These are phyloP conservation scores for Dichomitus squalens DNA, from an alignment of 1,284 basidiomycete species.

Conservation along the genomic window DNA sequence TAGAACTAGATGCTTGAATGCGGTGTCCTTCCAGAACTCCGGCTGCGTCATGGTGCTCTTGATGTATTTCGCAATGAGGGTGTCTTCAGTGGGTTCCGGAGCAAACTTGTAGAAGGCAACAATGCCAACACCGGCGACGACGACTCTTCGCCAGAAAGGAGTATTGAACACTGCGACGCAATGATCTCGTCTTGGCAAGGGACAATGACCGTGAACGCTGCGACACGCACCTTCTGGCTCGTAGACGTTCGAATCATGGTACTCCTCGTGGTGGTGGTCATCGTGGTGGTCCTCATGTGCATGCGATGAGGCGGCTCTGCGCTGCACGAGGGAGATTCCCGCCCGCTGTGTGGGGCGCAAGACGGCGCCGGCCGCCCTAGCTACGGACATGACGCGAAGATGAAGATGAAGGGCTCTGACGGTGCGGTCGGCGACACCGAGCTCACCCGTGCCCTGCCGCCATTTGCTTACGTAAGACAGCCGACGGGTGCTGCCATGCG, in stretches of 20 bases:
- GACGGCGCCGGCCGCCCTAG: conserved; percentile 34
- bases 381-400: conserved; percentile 36
- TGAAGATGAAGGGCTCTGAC: conserved; percentile 7
- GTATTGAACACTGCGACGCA: conserved; percentile 51
- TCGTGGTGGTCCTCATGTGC: conserved; percentile 32
- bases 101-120: conserved; percentile 67
- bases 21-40: conserved; percentile 54
- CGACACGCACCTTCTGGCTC: conserved; percentile 56
- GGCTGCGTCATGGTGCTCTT: conserved; percentile 50
- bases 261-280: conserved; percentile 36
- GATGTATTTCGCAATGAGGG: conserved; percentile 66
- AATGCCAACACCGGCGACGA: conserved; percentile 48
- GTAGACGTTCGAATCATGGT: conserved; percentile 48
- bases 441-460: neutral
- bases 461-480: conserved; percentile 15
- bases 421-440: conserved; percentile 2
- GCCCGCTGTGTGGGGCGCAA: conserved; percentile 34
- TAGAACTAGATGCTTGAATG: conserved; percentile 57
- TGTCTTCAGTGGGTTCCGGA: conserved; percentile 58
- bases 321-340: conserved; percentile 28
- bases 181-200: neutral
- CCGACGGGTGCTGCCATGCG: neutral
- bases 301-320: conserved; percentile 44
- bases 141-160: conserved; percentile 62
- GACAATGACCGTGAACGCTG: neutral